A percentile compares a stretch with the other conserved stretches of the same genome.
Conservation (phyloP, 768 basidiomycete genomes). For the Lactifluus rugatus region DNA sequence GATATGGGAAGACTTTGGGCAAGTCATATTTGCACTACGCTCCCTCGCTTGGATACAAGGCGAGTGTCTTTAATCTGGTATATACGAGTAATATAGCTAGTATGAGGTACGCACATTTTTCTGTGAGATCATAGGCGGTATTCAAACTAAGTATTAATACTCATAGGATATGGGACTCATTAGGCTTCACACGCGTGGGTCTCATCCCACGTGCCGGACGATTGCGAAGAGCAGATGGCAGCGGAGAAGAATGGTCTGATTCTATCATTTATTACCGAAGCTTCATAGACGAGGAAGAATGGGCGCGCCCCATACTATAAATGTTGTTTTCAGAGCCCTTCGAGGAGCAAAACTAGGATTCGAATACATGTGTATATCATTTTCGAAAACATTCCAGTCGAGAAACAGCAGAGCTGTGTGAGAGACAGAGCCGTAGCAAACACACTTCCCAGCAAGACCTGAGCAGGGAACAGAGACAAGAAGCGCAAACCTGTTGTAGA, state of each 20-base stretch:
- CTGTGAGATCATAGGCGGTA: background rate
- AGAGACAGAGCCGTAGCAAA: background rate
- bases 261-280: conserved; percentile 79
- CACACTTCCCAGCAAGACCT: background rate
- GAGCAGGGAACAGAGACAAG: background rate
- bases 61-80: conserved; percentile 86
- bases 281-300: conserved; percentile 36
- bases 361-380: background rate
- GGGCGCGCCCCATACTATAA: conserved; percentile 9
- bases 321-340: background rate
- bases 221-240: conserved; percentile 53
- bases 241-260: conserved; percentile 81
- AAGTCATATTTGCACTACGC: conserved; percentile 74
- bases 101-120: conserved; percentile 38
- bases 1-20: conserved; percentile 65
- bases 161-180: conserved; percentile 68
- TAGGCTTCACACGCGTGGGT: conserved; percentile 74
- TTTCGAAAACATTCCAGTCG: no score
- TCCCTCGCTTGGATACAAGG: conserved; percentile 65
- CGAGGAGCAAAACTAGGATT: background rate
- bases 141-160: background rate
- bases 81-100: conserved; percentile 78
- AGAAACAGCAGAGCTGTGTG: background rate
- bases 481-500: background rate
- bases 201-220: conserved; percentile 69